Percentiles rank a stretch among this genome's conserved stretches.
phyloP scores from a whole-genome alignment of 305 asterid species.

The Fraxinus angustifolia region DNA sequence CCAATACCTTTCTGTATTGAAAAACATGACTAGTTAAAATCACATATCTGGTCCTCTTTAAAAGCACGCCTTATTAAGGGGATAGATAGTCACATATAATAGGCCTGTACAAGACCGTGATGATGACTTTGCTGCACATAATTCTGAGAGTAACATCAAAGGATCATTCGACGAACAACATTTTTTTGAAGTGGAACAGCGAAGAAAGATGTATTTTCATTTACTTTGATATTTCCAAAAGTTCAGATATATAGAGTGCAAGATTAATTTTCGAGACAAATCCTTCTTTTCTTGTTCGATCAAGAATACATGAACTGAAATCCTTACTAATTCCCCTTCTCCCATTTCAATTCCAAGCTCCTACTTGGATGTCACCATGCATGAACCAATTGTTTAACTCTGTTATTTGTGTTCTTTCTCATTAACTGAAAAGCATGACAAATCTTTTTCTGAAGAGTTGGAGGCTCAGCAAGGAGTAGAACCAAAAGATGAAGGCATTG shows the following conservation, averaged over 20 bases:
- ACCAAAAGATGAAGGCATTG: constrained; percentile 33
- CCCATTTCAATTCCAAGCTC: background rate
- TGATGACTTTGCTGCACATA: background rate
- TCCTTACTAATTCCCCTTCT: background rate
- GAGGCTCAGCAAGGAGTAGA: constrained; percentile 42
- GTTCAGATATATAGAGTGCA: background rate
- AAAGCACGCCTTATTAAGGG: background rate
- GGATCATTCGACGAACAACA: background rate
- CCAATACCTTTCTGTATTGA: background rate
- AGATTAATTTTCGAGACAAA: background rate
- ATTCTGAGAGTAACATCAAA: background rate
- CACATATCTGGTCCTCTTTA: background rate
- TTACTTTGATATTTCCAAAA: background rate
- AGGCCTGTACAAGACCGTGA: background rate
- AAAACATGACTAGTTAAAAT: background rate
- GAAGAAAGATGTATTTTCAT: background rate
- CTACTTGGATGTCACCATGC: background rate
- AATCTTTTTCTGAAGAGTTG: constrained; percentile 32
- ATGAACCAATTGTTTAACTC: background rate
- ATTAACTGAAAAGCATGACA: constrained; percentile 6
- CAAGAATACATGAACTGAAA: background rate
- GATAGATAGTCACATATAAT: background rate
- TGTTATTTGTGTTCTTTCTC: background rate
- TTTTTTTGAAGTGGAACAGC: background rate
- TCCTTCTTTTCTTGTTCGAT: background rate